Base-by-base conservation (phyloP, 345 rosid genomes). In the Angophora floribunda region DNA sequence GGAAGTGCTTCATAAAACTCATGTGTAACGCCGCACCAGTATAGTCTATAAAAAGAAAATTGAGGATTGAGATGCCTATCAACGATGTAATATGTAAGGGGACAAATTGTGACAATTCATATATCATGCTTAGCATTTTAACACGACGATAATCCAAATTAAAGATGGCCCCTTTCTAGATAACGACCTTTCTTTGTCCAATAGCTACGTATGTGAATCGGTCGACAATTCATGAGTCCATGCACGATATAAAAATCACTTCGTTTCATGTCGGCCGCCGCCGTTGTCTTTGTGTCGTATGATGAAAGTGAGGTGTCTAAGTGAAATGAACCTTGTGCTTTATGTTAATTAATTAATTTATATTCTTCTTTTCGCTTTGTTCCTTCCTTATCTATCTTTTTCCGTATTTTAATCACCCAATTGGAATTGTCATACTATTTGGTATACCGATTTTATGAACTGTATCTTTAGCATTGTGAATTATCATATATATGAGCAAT, bases 21-120 rank as follows among this genome's bases (percentile, higher is more conserved):
- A 6, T 1, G 0, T 63, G 9, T 6, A 12, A 63, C 1, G 1
- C 16, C 0, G 4, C 2, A 2, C 4, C 30, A n/a, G 2, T n/a
- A 63, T 0, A 6, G 2, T 63, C 36, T 13, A 12, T 36, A 14
- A 63, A n/a, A n/a, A n/a, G 0, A 63, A 13, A 63, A n/a, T 63
- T 12, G 9, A 7, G 0, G 36, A 28, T 63, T 15, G 75, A n/a
- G 36, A n/a, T 63, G 75, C 36, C 28, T 13, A 36, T 61, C 26
- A 30, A 15, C 7, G 32, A 61, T 61, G 32, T 61, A 7, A 28
- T 5, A 61, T 0, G 67, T 28, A 28, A 5, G 16, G 67, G 67
- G 3, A 28, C 67, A 61, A 61, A 61, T 61, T 61, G 7, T 11
- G 30, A 28, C 16, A 14, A 9, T 26, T 55, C 6, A 55, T 55